These are phyloP conservation scores for Trametes polyzona DNA, from an alignment of 1,284 basidiomycete genomes.

Conservation along the genomic window DNA sequence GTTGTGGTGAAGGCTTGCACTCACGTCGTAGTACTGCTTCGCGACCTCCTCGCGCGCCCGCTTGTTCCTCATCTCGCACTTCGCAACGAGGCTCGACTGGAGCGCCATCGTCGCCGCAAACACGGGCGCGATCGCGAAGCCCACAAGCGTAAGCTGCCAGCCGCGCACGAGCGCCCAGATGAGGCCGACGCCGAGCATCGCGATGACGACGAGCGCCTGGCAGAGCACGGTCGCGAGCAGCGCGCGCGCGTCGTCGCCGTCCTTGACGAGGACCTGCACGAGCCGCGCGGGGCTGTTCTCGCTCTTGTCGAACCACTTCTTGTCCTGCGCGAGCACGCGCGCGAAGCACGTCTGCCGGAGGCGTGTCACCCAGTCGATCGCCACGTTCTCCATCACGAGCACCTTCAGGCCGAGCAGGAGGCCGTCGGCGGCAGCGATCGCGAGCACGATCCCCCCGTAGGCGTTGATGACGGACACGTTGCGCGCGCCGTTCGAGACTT, in stretches of 20 bases:
- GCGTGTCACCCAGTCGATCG: conserved; percentile 76
- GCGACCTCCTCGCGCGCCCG: conserved; percentile 83
- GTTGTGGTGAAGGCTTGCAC: too few relatives aligned
- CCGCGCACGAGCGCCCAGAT: conserved; percentile 87
- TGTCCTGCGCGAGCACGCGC: conserved; percentile 81
- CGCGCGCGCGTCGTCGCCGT: conserved; percentile 87
- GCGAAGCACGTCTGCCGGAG: conserved; percentile 66
- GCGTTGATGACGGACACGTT: conserved; percentile 69
- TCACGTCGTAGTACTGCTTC: conserved; percentile 84
- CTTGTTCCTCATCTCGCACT: conserved; percentile 84
- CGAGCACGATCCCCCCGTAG: conserved; percentile 71
- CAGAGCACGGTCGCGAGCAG: conserved; percentile 79
- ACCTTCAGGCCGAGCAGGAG: conserved; percentile 75
- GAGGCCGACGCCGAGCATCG: conserved; percentile 85
- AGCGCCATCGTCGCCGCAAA: conserved; percentile 77
- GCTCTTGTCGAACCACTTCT: conserved; percentile 84
- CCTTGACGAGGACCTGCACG: conserved; percentile 86
- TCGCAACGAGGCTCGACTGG: conserved; percentile 71
- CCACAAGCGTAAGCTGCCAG: conserved; percentile 94
- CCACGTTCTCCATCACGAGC: conserved; percentile 75
- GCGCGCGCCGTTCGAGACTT: conserved; percentile 73
- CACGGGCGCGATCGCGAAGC: conserved; percentile 84
- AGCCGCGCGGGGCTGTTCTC: conserved; percentile 68
- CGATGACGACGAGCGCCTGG: conserved; percentile 71
- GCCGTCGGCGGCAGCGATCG: conserved; percentile 78